Evolutionary conservation across 108 stramenopile species (phyloP).

Genomic region (Cyclotella distinguenda): DNA sequence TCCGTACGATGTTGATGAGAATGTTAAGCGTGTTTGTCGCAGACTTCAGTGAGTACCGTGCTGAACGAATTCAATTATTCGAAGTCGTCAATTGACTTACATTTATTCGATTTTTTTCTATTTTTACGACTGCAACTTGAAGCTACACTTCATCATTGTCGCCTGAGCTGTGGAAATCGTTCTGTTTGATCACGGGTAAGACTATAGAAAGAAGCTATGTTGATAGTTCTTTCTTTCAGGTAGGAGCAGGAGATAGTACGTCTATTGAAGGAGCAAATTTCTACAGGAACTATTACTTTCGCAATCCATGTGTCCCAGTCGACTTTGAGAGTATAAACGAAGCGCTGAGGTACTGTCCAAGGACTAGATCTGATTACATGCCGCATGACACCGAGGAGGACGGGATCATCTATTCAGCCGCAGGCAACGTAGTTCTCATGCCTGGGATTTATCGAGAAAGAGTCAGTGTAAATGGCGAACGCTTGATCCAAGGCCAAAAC

Average conservation of each 20-base stretch:
- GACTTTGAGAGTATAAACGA: constrained; percentile 22
- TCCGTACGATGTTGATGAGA: constrained; percentile 18
- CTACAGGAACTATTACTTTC: constrained; percentile 14
- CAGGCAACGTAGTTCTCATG: constrained; percentile 24
- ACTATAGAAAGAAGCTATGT: not conserved
- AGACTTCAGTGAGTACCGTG: constrained; percentile 17
- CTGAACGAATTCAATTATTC: not conserved
- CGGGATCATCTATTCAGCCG: constrained; percentile 5
- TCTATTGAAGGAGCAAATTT: not conserved
- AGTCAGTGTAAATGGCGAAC: constrained; percentile 19
- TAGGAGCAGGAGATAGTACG: not conserved
- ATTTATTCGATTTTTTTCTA: not conserved
- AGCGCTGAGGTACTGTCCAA: constrained; percentile 13
- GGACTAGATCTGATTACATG: not conserved
- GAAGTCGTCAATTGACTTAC: not conserved
- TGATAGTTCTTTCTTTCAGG: not conserved
- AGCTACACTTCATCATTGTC: constrained; percentile 20
- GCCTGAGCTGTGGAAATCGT: constrained; percentile 21
- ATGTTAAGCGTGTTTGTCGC: constrained; percentile 16
- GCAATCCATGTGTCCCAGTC: constrained; percentile 32
- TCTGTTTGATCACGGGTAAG: constrained; percentile 26
- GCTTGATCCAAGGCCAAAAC: not conserved
- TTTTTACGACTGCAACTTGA: not conserved
- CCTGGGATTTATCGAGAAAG: constrained; percentile 23
- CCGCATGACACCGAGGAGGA: not conserved